A percentile compares a stretch with the other conserved stretches of the same genome.
Evolutionary conservation across 495 filamentous ascomycete genomes (phyloP).

Genomic region (Xylaria bambusicola): DNA sequence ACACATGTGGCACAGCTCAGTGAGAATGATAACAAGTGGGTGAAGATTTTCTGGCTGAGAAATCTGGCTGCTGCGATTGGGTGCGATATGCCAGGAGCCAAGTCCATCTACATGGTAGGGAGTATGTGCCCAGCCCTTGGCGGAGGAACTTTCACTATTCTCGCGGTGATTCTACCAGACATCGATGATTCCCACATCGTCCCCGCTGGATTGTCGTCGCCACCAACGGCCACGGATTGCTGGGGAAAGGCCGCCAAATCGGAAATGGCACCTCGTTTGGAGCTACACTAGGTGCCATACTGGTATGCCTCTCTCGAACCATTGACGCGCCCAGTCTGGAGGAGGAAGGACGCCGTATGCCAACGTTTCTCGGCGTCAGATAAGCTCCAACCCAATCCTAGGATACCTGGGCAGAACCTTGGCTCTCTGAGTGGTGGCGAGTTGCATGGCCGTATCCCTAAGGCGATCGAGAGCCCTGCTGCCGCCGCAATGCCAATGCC

Average conservation of each 20-base stretch:
- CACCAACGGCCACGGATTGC: background rate
- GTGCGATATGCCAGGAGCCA: background rate
- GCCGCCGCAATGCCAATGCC: background rate
- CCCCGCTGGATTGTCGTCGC: background rate
- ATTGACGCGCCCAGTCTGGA: background rate
- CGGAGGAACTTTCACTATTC: too few species aligned
- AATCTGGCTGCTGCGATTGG: background rate
- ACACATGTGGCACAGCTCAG: too few species aligned
- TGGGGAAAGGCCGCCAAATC: background rate
- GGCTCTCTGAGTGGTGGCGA: too few species aligned
- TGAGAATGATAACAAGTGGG: background rate
- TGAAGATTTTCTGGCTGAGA: background rate
- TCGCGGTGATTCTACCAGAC: too few species aligned
- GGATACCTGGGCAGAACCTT: too few species aligned
- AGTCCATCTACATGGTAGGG: too few species aligned
- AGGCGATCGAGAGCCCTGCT: background rate
- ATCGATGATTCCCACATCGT: too few species aligned
- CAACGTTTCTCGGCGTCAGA: constrained; percentile 9
- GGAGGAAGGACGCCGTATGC: constrained; percentile 13
- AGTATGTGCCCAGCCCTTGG: too few species aligned
- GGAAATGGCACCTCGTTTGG: constrained; percentile 10
- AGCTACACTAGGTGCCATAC: background rate
- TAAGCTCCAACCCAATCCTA: background rate
- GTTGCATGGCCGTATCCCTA: background rate
- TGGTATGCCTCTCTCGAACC: background rate